Conservation (phyloP, 768 basidiomycete genomes). For the Ramaria sp. region DNA sequence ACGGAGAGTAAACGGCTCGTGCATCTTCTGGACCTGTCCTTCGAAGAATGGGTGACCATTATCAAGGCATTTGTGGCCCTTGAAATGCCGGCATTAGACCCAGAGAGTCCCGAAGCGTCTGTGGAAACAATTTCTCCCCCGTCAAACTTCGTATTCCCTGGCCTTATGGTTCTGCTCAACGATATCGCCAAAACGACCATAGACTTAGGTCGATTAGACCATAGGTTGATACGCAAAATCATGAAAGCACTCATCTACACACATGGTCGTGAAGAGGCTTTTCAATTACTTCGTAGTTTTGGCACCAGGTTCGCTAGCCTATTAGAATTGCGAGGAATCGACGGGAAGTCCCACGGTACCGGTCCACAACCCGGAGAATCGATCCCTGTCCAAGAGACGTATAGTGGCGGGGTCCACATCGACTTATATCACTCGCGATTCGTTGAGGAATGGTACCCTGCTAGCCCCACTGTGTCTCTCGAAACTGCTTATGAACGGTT, state of each 20-base stretch:
- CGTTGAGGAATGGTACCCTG: constrained; percentile 21
- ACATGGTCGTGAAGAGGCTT: constrained; percentile 2
- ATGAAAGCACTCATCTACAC: constrained; percentile 3
- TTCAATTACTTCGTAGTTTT: constrained; percentile 1
- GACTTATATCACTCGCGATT: constrained; percentile 20
- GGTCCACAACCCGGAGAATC: neutral
- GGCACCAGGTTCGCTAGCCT: neutral
- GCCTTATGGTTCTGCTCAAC: neutral
- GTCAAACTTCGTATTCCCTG: neutral
- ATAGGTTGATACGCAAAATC: neutral
- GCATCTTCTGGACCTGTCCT: constrained; percentile 22
- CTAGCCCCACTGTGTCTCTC: constrained; percentile 20
- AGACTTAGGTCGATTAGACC: neutral
- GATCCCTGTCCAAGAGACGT: neutral
- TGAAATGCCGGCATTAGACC: constrained; percentile 15
- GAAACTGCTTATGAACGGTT: constrained; percentile 39
- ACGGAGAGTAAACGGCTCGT: constrained; percentile 22
- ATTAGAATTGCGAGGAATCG: neutral
- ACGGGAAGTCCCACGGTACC: neutral
- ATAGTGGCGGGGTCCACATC: constrained; percentile 12
- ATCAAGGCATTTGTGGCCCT: constrained; percentile 26
- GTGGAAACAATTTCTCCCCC: constrained; percentile 7
- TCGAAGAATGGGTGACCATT: constrained; percentile 37
- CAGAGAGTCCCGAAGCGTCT: constrained; percentile 10
- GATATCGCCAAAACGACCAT: neutral